Base-by-base conservation (phyloP, 306 rosid genomes). In the Trifolium dubium region DNA sequence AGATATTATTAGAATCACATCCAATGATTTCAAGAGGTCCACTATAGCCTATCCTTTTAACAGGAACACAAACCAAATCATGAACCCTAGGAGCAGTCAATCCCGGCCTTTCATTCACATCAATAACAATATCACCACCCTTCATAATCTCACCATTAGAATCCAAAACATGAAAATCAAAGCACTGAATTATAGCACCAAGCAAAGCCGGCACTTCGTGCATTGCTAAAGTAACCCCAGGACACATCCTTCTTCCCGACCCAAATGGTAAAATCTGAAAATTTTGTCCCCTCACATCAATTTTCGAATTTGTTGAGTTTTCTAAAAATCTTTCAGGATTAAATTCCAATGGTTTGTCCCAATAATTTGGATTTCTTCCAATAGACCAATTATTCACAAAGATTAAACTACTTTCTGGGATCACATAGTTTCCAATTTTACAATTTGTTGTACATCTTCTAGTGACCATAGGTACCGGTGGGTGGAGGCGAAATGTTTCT, bases 171-270 rank as follows among this genome's bases (percentile, higher is more conserved):
- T 78, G 79, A 60, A 79, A 47, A 34, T 87, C 87, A 50, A 89
- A 87, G 54, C 85, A 82, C 2, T 89, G 90, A 44, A 87, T 75
- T 55, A 87, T 8, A 14, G 80, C 63, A 3, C 88, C 85, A 23
- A 83, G 70, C 2, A 87, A 15, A 1, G 82, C 68, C 2, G 88
- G 83, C 63, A 82, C 14, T 64, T 82, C 82, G 29, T 55, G 83
- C 74, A 43, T 77, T 10, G 84, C 84, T 47, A 87, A 74, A 2
- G 67, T 74, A 1, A 86, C 14, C 0, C 87, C 88, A 0, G 89
- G 88, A 67, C 91, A 89, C 12, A 74, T 79, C 66, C 94, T 83
- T 61, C 88, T 89, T 2, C 89, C 94, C 0, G 79, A 67, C 2
- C 94, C 91, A 39, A 89, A 89, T 0, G 91, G 87, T 3, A 89